A percentile compares a stretch with the other conserved stretches of the same genome.
Evolutionary conservation across 768 basidiomycete species (phyloP).

Genomic region (Suillus subaureus): DNA sequence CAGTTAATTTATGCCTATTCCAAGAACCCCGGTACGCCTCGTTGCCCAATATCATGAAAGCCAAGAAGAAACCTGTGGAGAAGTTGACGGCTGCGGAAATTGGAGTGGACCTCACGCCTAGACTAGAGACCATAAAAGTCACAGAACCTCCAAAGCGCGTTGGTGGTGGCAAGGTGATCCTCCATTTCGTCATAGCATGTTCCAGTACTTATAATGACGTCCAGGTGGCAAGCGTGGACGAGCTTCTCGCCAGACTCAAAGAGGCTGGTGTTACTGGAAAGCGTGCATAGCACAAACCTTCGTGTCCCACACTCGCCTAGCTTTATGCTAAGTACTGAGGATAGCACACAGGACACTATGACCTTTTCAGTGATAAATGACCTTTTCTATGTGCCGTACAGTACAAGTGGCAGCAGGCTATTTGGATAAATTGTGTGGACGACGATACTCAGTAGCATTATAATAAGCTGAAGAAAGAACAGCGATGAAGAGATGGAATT

Average conservation of each 20-base stretch:
- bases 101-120: conserved; percentile 79
- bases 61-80: conserved; percentile 98
- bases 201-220: conserved; percentile 14
- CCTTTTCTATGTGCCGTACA: conserved; percentile 1
- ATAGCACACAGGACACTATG: neutral
- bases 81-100: conserved; percentile 80
- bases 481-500: conserved; percentile 11
- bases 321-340: neutral
- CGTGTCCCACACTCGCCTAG: neutral
- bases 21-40: conserved; percentile 96
- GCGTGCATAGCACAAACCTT: conserved; percentile 18
- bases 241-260: conserved; percentile 86
- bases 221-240: conserved; percentile 83
- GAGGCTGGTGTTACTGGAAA: conserved; percentile 65
- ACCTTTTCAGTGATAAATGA: neutral
- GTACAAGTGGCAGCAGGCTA: neutral
- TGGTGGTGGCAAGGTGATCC: conserved; percentile 82
- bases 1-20: conserved; percentile 7
- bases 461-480: conserved; percentile 8
- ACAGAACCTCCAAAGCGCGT: conserved; percentile 87
- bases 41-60: conserved; percentile 97
- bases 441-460: neutral
- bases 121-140: conserved; percentile 85
- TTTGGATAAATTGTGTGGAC: conserved; percentile 1
- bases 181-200: neutral